Conservation (phyloP, 345 rosid species). For the Lepidium africanum region DNA sequence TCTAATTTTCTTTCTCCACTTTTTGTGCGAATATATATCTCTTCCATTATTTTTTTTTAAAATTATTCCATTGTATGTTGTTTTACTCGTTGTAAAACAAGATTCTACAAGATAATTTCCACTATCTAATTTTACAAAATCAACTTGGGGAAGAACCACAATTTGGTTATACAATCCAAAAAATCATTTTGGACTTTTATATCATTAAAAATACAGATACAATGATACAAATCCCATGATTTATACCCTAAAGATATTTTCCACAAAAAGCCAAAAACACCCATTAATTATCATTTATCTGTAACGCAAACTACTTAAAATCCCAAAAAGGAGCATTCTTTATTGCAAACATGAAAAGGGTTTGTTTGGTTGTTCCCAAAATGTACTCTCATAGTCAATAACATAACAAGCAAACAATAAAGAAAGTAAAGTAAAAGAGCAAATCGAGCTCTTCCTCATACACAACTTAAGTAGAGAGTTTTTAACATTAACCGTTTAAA, state of each 20-base stretch:
- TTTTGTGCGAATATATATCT: constrained; percentile 8
- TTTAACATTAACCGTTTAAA: constrained; percentile 16
- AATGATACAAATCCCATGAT: background rate
- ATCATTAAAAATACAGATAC: background rate
- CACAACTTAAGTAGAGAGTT: constrained; percentile 10
- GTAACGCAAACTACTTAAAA: background rate
- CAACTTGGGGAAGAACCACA: background rate
- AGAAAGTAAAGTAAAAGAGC: constrained; percentile 14
- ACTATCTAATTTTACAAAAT: background rate
- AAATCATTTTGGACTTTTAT: background rate
- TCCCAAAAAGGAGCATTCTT: constrained; percentile 16
- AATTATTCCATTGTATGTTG: background rate
- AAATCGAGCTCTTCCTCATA: constrained; percentile 2
- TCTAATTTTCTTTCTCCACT: background rate
- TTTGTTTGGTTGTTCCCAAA: constrained; percentile 27
- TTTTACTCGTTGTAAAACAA: background rate
- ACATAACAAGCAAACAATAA: constrained; percentile 7
- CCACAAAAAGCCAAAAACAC: constrained; percentile 8
- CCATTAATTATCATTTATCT: background rate
- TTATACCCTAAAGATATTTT: background rate
- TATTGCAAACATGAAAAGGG: constrained; percentile 25
- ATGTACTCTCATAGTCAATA: constrained; percentile 3
- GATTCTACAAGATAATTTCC: background rate
- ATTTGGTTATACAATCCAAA: background rate
- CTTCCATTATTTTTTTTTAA: background rate